Conservation (phyloP, 805 yeast genomes). For the Candida corydali region DNA sequence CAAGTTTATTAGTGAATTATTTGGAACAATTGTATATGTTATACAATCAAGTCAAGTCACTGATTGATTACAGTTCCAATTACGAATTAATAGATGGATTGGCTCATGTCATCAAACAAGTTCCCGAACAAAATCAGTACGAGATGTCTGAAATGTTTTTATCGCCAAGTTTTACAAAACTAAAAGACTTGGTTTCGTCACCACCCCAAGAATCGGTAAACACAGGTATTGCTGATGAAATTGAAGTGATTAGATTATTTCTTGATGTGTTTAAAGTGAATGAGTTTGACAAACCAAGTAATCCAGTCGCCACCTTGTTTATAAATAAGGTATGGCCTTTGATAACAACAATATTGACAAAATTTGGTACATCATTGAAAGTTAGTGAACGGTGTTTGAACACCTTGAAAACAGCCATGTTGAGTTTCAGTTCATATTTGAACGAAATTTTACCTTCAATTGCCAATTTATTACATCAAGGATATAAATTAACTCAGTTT, state of each 20-base stretch:
- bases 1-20: constrained; percentile 56
- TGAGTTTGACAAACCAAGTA: constrained; percentile 30
- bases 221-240: constrained; percentile 56
- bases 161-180: constrained; percentile 54
- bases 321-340: constrained; percentile 59
- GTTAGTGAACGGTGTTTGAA: constrained; percentile 76
- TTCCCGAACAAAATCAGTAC: constrained; percentile 49
- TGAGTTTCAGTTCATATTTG: constrained; percentile 55
- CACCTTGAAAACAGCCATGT: constrained; percentile 60
- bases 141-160: constrained; percentile 59
- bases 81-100: constrained; percentile 86
- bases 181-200: constrained; percentile 22
- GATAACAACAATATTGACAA: constrained; percentile 42
- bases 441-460: constrained; percentile 58
- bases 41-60: constrained; percentile 50
- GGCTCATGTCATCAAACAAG: constrained; percentile 71
- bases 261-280: constrained; percentile 52
- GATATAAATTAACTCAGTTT: constrained; percentile 61
- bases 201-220: constrained; percentile 23
- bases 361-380: constrained; percentile 54
- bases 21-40: constrained; percentile 73
- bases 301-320: constrained; percentile 52
- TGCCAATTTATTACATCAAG: constrained; percentile 62
- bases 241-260: constrained; percentile 65
- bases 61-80: constrained; percentile 62